A percentile compares a stretch with the other conserved stretches of the same genome.
These are phyloP conservation scores for Agrocybe pediades DNA, from an alignment of 768 basidiomycete species.

Conservation along the genomic window DNA sequence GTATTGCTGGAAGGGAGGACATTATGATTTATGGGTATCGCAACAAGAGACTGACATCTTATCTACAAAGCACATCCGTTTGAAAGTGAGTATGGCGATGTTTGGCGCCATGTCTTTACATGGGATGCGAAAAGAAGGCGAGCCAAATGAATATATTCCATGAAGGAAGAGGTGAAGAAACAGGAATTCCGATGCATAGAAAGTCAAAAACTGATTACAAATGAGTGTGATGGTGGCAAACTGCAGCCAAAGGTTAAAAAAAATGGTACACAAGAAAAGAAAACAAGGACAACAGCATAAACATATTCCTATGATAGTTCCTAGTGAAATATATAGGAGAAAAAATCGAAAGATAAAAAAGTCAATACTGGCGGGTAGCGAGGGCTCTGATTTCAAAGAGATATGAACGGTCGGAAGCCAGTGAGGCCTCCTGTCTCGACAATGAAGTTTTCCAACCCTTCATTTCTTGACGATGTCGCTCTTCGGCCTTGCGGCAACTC, in stretches of 20 bases:
- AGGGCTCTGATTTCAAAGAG: slow-evolving; percentile 84
- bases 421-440: slow-evolving; percentile 36
- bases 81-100: not conserved
- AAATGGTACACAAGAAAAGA: slow-evolving; percentile 25
- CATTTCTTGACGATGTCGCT: slow-evolving; percentile 82
- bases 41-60: not conserved
- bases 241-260: slow-evolving; percentile 13
- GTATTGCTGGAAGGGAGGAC: slow-evolving; percentile 23
- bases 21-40: slow-evolving; percentile 4
- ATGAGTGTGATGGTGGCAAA: slow-evolving; percentile 18
- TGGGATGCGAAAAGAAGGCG: not conserved
- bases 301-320: not conserved
- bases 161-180: not conserved
- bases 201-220: slow-evolving; percentile 16
- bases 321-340: not conserved
- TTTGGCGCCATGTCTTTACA: not conserved
- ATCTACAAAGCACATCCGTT: not conserved
- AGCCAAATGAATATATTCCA: slow-evolving; percentile 4
- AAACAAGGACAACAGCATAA: slow-evolving; percentile 29
- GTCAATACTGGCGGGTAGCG: slow-evolving; percentile 81
- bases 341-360: slow-evolving; percentile 7
- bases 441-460: slow-evolving; percentile 68
- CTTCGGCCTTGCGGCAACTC: slow-evolving; percentile 75
- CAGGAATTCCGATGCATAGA: slow-evolving; percentile 5
- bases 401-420: slow-evolving; percentile 59